Evolutionary conservation across 2,329 filamentous ascomycete species (phyloP).

Genomic region (Colletotrichum cuscutae): DNA sequence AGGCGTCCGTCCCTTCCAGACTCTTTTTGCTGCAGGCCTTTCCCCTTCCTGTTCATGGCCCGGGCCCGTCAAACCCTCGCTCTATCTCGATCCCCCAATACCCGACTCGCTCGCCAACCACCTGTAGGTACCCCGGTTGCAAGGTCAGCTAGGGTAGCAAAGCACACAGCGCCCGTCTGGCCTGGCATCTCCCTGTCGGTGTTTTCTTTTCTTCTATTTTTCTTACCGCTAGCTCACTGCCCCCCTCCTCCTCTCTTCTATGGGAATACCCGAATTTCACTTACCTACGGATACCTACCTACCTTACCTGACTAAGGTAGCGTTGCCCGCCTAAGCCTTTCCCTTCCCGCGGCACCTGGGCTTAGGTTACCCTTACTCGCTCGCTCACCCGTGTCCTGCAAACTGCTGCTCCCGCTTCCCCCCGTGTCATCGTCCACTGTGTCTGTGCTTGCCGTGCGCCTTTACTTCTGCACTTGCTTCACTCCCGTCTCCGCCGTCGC

Average conservation of each 20-base stretch:
- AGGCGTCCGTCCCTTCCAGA: not conserved
- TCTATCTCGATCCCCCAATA: not conserved
- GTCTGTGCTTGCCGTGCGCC: conserved; percentile 19
- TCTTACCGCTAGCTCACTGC: not conserved
- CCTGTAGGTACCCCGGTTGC: not conserved
- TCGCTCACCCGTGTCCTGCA: too few species aligned
- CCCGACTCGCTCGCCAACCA: not conserved
- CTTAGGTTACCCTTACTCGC: not conserved
- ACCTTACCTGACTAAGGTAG: not conserved
- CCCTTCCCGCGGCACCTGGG: not conserved
- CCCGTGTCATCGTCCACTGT: conserved; percentile 4
- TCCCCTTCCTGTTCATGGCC: conserved; percentile 14
- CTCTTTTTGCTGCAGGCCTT: conserved; percentile 12
- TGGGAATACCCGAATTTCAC: not conserved
- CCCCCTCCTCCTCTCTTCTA: not conserved
- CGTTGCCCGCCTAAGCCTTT: not conserved
- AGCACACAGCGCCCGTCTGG: not conserved
- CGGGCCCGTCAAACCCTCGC: not conserved
- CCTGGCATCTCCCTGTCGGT: not conserved
- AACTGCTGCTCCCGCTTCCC: not conserved
- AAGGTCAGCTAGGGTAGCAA: not conserved
- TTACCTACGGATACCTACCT: not conserved
- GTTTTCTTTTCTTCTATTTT: not conserved
- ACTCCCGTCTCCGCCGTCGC: conserved; percentile 26
- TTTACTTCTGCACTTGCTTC: conserved; percentile 14